These are phyloP conservation scores for Elsinoe ampelina DNA, from an alignment of 2,329 filamentous ascomycete species.

Conservation along the genomic window DNA sequence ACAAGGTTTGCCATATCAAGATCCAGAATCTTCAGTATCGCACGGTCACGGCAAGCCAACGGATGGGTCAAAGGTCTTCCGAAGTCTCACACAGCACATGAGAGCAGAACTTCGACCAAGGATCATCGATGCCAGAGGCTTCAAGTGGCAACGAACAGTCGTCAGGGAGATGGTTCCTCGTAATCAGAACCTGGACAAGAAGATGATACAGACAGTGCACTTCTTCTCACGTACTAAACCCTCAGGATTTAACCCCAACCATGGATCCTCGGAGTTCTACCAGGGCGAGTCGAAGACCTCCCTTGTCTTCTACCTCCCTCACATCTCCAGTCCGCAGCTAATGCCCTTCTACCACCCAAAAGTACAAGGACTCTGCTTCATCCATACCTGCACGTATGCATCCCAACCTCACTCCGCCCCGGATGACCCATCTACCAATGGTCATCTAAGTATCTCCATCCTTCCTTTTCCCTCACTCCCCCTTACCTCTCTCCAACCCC, in stretches of 20 bases:
- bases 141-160: constrained; percentile 51
- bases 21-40: constrained; percentile 29
- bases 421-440: constrained; percentile 15
- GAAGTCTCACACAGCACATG: constrained; percentile 39
- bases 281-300: constrained; percentile 30
- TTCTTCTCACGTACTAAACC: constrained; percentile 37
- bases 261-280: constrained; percentile 13
- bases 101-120: constrained; percentile 31
- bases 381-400: constrained; percentile 43
- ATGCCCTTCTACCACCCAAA: constrained; percentile 85
- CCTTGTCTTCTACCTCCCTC: constrained; percentile 70
- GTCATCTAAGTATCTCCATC: constrained; percentile 43
- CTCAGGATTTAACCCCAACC: constrained; percentile 12
- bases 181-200: constrained; percentile 64
- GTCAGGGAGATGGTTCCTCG: constrained; percentile 72
- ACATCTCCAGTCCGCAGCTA: constrained; percentile 50
- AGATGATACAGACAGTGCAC: constrained; percentile 74
- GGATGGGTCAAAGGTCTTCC: background rate
- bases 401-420: background rate
- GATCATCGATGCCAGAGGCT: constrained; percentile 21
- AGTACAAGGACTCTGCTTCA: constrained; percentile 63
- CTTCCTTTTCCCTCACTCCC: constrained; percentile 32
- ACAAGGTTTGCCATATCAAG: constrained; percentile 19
- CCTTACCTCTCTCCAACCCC: constrained; percentile 21
- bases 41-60: background rate